Evolutionary conservation across 805 yeast species (phyloP), one percentile per base, ranked within the genome.

Genomic region (Jamesozyma hellenica): DNA sequence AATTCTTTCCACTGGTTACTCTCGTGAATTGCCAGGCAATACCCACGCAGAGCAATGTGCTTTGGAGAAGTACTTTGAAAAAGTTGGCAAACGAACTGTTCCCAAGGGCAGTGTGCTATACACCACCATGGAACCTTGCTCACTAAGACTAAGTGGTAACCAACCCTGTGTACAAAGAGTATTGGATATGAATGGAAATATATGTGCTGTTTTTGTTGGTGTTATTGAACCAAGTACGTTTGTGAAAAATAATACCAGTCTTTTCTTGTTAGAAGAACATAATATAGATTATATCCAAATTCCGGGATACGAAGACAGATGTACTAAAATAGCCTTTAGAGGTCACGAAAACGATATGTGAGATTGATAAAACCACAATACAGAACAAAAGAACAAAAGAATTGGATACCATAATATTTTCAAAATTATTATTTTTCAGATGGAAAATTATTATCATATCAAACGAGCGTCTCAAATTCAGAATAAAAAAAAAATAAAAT

Each of bases 1-100:
- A 38, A 66, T 90, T 0, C 56, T 92, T n/a, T 70, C 82, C 7
- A 77, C 84, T 0, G 98, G 98, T 0, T 86, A 75, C 53, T 85
- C 97, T 0, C 70, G 97, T 40, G 98, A 92, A 59, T 64, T 88
- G 2, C 83, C 81, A 15, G 98, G 97, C 0, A 92, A 90, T 60
- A 90, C 98, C 0, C 98, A 90, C 58, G 98, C 98, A 3, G 98
- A 92, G 53, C 96, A 92, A 57, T 82, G 94, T 65, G 96, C 96
- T 0, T 56, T 92, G 41, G 82, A 78, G 26, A 92, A 92, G 59
- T 81, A 79, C 49, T 75, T 68, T 41, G 49, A 54, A 6, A 50
- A 60, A 29, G 56, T 61, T 1, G 50, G 61, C 33, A 43, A 43
- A 4, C 38, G 50, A 3, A 63, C 62, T 2, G 66, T 86, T 3